A percentile compares a stretch with the other conserved stretches of the same genome.
phyloP scores from a whole-genome alignment of 257 asterid species.

The Nicotiana paniculata region DNA sequence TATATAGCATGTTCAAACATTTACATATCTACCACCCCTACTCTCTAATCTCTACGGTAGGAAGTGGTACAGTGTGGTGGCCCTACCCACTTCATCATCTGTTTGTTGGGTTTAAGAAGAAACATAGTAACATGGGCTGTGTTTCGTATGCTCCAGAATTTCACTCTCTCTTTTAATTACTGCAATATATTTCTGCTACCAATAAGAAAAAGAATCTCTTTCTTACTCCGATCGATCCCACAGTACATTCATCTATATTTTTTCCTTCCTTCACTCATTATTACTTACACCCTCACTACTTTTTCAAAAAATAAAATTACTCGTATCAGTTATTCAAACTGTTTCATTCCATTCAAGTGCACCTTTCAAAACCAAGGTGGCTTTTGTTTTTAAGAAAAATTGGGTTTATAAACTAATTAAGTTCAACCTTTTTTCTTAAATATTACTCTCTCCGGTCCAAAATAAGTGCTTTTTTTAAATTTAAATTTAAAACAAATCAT shows the following conservation, averaged over 20 bases:
- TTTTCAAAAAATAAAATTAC: not conserved
- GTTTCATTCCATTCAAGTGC: not conserved
- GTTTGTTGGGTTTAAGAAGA: constrained; percentile 12
- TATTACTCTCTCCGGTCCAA: no score
- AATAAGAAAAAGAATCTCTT: not conserved
- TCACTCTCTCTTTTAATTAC: not conserved
- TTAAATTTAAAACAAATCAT: no score
- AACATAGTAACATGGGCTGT: constrained; percentile 66
- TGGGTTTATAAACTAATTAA: not conserved
- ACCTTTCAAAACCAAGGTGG: not conserved
- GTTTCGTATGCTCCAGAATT: constrained; percentile 16
- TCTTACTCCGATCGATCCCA: not conserved
- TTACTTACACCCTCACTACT: not conserved
- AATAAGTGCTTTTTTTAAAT: no score
- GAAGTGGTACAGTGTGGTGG: constrained; percentile 14
- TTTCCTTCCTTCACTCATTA: not conserved
- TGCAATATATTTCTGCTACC: not conserved
- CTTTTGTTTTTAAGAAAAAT: not conserved
- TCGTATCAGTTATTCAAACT: not conserved
- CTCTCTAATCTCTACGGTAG: no score
- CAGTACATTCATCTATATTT: not conserved
- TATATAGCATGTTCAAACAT: not conserved
- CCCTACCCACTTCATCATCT: constrained; percentile 36
- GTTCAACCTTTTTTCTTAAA: no score
- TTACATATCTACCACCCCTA: not conserved